Percentiles rank a stretch among this genome's conserved stretches.
Evolutionary conservation across 306 rosid genomes (phyloP).

Genomic region (Hippophae gyantsensis): DNA sequence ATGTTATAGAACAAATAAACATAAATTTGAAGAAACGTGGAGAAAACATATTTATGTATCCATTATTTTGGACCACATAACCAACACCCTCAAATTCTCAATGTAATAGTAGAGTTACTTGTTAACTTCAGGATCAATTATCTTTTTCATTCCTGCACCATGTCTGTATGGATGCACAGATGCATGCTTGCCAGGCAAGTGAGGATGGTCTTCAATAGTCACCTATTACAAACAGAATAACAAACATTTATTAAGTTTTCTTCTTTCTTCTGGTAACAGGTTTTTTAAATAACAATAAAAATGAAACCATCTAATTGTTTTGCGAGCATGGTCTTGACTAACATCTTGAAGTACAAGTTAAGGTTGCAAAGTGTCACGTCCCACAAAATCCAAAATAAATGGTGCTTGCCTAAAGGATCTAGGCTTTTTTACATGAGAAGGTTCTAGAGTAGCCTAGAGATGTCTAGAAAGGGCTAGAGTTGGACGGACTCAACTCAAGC

Average conservation of each 20-base stretch:
- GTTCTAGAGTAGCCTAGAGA: too few relatives aligned
- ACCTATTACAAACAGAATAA: slow-evolving; percentile 30
- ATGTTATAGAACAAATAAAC: neutral
- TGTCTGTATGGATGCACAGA: slow-evolving; percentile 93
- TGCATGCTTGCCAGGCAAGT: slow-evolving; percentile 91
- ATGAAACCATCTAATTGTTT: neutral
- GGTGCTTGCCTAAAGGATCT: too few relatives aligned
- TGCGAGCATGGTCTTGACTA: slow-evolving; percentile 95
- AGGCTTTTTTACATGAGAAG: too few relatives aligned
- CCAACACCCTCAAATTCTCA: neutral
- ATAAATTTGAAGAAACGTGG: neutral
- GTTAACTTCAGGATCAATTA: slow-evolving; percentile 95
- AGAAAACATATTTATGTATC: too few relatives aligned
- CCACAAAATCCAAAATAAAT: too few relatives aligned
- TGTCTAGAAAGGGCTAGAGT: too few relatives aligned
- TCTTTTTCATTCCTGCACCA: slow-evolving; percentile 97
- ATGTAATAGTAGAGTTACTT: slow-evolving; percentile 30
- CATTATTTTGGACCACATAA: too few relatives aligned
- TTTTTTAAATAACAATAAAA: too few relatives aligned
- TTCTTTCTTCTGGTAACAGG: too few relatives aligned
- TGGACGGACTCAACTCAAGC: too few relatives aligned
- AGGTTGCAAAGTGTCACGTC: too few relatives aligned
- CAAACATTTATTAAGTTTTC: too few relatives aligned
- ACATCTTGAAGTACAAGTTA: slow-evolving; percentile 94
- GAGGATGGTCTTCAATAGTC: slow-evolving; percentile 94